Conservation (phyloP, 2,329 filamentous ascomycete genomes). For the Diaporthe humulicola region DNA sequence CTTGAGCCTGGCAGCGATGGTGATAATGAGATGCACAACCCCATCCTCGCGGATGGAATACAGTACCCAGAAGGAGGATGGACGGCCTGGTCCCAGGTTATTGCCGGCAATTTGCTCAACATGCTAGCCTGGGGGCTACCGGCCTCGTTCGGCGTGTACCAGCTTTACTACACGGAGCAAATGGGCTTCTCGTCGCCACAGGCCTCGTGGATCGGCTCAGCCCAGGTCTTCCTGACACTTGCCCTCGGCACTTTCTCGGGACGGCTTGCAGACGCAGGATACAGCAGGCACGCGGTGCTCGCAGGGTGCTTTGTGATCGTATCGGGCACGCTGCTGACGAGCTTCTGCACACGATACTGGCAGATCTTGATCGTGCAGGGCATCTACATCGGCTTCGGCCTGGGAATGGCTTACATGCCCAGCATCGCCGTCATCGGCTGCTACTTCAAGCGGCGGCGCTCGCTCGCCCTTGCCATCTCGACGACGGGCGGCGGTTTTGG, state of each 20-base stretch:
- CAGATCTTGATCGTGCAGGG: conserved; percentile 69
- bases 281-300: conserved; percentile 56
- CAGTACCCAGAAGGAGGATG: not conserved
- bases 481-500: conserved; percentile 73
- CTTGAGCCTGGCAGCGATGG: not conserved
- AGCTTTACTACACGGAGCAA: conserved; percentile 58
- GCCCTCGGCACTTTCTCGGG: conserved; percentile 62
- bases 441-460: conserved; percentile 70
- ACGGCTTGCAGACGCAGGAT: conserved; percentile 64
- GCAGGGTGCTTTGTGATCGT: conserved; percentile 58
- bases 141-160: conserved; percentile 62
- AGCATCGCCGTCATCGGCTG: conserved; percentile 68
- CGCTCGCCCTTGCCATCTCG: conserved; percentile 70
- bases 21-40: not conserved
- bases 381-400: conserved; percentile 66
- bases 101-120: conserved; percentile 62
- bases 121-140: conserved; percentile 65
- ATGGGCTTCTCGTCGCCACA: conserved; percentile 50
- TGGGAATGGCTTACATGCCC: conserved; percentile 67
- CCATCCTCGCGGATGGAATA: not conserved
- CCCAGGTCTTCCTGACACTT: conserved; percentile 65
- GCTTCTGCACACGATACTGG: conserved; percentile 61
- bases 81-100: conserved; percentile 46
- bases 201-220: conserved; percentile 64
- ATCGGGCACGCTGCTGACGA: conserved; percentile 63